phyloP scores from a whole-genome alignment of 495 filamentous ascomycete species.

The Sabuloglossum arenarium region DNA sequence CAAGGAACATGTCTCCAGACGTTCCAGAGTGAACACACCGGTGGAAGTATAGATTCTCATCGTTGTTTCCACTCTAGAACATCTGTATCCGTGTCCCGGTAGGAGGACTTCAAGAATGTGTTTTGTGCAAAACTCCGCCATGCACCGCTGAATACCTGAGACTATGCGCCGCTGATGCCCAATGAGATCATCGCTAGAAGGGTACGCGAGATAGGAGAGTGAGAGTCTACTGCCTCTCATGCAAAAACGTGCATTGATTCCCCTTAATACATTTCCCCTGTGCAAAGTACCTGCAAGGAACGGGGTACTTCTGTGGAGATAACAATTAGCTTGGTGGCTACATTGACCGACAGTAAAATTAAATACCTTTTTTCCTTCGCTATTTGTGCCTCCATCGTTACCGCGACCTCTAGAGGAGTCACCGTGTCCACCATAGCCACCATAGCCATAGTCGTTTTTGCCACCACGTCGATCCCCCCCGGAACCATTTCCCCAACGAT shows the following conservation, averaged over 20 bases:
- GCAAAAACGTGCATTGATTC: constrained; percentile 65
- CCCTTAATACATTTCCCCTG: constrained; percentile 70
- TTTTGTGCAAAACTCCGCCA: neutral
- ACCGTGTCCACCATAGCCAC: neutral
- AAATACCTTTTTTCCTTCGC: constrained; percentile 8
- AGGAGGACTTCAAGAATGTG: neutral
- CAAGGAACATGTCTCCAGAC: too few relatives aligned
- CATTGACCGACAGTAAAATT: neutral
- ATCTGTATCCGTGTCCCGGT: too few relatives aligned
- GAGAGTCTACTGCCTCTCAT: constrained; percentile 14
- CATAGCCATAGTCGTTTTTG: neutral
- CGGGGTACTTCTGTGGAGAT: constrained; percentile 8
- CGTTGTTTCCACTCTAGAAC: too few relatives aligned
- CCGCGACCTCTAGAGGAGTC: neutral
- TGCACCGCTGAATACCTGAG: neutral
- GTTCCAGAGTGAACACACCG: too few relatives aligned
- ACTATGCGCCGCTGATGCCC: neutral
- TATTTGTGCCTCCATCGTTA: neutral
- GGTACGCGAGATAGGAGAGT: neutral
- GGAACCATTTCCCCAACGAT: neutral
- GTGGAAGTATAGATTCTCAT: too few relatives aligned
- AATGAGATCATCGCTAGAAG: neutral
- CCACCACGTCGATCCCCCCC: neutral
- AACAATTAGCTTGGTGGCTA: neutral
- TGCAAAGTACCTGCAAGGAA: constrained; percentile 54